These are phyloP conservation scores for Maudiozyma humilis DNA, from an alignment of 1,139 yeast genomes.

Conservation along the genomic window DNA sequence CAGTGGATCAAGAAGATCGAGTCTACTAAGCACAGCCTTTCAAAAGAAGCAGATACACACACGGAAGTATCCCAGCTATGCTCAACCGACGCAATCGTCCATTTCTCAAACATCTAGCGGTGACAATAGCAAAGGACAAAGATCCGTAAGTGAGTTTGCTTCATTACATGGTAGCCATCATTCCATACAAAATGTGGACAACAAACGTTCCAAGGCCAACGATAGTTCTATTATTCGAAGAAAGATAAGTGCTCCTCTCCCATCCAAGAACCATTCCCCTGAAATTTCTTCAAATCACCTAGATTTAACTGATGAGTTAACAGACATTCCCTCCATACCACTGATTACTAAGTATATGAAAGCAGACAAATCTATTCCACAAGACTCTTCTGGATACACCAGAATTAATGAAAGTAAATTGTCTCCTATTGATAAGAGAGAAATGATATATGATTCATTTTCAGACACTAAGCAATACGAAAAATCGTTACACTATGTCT, in stretches of 20 bases:
- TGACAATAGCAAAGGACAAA: slow-evolving; percentile 10
- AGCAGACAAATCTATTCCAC: too few relatives aligned
- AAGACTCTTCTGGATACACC: background rate
- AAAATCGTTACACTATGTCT: slow-evolving; percentile 11
- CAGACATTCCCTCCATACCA: slow-evolving; percentile 21
- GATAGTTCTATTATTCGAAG: slow-evolving; percentile 8
- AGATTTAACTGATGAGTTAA: slow-evolving; percentile 27
- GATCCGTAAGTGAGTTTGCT: slow-evolving; percentile 25
- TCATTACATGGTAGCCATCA: slow-evolving; percentile 8
- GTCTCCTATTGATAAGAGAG: slow-evolving; percentile 19
- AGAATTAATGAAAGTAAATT: too few relatives aligned
- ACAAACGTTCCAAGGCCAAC: slow-evolving; percentile 8
- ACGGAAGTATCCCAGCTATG: slow-evolving; percentile 28
- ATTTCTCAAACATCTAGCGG: slow-evolving; percentile 7
- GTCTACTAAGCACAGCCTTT: slow-evolving; percentile 9
- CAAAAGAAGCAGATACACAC: slow-evolving; percentile 4
- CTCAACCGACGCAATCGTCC: slow-evolving; percentile 29
- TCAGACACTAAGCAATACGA: slow-evolving; percentile 1
- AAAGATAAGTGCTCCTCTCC: slow-evolving; percentile 22
- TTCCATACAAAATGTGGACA: slow-evolving; percentile 1
- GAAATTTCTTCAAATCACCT: slow-evolving; percentile 11
- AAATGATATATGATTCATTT: slow-evolving; percentile 3
- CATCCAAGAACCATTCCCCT: background rate
- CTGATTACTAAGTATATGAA: slow-evolving; percentile 24
- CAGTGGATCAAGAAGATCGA: slow-evolving; percentile 15